These are phyloP conservation scores for Globisporangium ultimum DNA, from an alignment of 352 stramenopile genomes.

Conservation along the genomic window DNA sequence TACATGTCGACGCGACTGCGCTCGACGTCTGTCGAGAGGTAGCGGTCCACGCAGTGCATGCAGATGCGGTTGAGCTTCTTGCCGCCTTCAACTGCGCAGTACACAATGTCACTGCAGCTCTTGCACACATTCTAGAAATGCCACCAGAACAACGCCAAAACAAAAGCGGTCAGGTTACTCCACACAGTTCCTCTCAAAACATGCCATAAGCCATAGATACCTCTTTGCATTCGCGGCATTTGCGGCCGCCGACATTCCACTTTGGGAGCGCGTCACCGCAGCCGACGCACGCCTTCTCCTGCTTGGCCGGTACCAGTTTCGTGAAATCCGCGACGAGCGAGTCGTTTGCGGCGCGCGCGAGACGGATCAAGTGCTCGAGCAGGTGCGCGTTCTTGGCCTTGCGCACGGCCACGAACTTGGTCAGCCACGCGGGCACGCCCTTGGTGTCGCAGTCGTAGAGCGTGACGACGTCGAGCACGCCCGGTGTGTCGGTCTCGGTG, in stretches of 20 bases:
- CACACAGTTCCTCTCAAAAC: not conserved
- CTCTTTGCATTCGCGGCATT: conserved; percentile 60
- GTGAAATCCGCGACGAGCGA: conserved; percentile 39
- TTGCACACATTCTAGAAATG: conserved; percentile 31
- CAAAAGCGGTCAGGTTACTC: conserved; percentile 8
- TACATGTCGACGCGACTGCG: conserved; percentile 17
- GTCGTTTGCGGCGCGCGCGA: conserved; percentile 49
- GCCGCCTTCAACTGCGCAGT: conserved; percentile 52
- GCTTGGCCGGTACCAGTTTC: conserved; percentile 18
- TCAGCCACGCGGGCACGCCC: conserved; percentile 59
- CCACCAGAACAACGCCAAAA: too few species aligned
- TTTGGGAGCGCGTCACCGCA: conserved; percentile 46
- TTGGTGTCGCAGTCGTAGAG: conserved; percentile 64
- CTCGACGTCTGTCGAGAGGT: conserved; percentile 6
- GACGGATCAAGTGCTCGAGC: conserved; percentile 58
- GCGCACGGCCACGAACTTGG: conserved; percentile 47
- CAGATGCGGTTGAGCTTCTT: conserved; percentile 74
- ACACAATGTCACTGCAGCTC: conserved; percentile 56
- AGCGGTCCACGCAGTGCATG: conserved; percentile 50
- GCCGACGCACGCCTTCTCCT: conserved; percentile 37
- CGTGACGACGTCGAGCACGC: conserved; percentile 49
- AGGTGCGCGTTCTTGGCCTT: conserved; percentile 62
- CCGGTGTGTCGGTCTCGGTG: conserved; percentile 47
- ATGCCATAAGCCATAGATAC: conserved; percentile 13
- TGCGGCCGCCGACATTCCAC: conserved; percentile 34